Base-by-base conservation (phyloP, 495 filamentous ascomycete species). In the Penicillium waksmanii region DNA sequence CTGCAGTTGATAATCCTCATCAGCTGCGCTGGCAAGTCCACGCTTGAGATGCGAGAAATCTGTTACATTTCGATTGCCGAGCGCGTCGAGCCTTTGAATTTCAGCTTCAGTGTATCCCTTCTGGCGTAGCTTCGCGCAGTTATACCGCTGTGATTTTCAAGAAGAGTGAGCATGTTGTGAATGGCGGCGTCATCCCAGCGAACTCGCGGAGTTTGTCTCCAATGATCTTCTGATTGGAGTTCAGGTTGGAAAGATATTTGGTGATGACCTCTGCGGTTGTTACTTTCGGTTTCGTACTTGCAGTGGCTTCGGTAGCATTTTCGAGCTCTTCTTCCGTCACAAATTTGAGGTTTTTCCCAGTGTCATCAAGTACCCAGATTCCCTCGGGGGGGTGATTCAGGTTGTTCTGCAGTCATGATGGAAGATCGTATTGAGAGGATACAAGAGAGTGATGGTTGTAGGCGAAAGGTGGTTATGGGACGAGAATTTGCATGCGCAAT, bases 51-150 rank as follows among this genome's bases (percentile, higher is more conserved):
- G 40, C 40, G 40, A 43, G n/a, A n/a, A 43, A 18, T 43, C 40
- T 2, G 1, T 17, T 12, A 43, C 17, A 13, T 43, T 43, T 43
- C 17, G 40, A 13, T 43, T 43, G 40, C 40, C 40, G n/a, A 43
- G 40, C 40, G 40, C n/a, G n/a, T 43, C 40, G n/a, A 43, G 40
- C n/a, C 40, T 43, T 18, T 43, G 13, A n/a, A 43, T 43, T 43
- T 43, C 40, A 9, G 12, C 3, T 17, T 43, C 40, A 7, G 10
- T 43, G n/a, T 43, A 43, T 43, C 40, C 40, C 40, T 2, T 43
- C 40, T 43, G 40, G n/a, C 40, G 40, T 1, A 43, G n/a, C 40
- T n/a, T 43, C 3, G 40, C 40, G 40, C 40, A 43, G 40, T 43
- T 43, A 18, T 43, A 17, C 17, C 40, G 40, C 40, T 18, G 12